Evolutionary conservation across 2,329 filamentous ascomycete species (phyloP), one percentile per base, ranked within the genome.

Genomic region (Trichoderma sp.): DNA sequence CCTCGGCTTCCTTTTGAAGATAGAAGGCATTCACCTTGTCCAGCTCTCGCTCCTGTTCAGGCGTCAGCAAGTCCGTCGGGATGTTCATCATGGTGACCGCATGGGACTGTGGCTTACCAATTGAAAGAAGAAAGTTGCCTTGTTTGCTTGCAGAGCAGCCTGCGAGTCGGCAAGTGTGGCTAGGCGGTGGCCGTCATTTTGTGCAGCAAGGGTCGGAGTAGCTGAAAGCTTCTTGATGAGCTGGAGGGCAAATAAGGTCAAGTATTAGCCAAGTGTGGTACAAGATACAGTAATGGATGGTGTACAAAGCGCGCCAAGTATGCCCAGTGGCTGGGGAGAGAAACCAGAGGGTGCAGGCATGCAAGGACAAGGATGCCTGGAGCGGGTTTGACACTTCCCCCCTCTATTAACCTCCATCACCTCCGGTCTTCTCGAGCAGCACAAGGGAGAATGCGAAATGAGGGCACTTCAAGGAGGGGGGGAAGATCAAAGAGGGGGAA

Each of bases 1-100:
- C 94, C 90, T 99, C 96, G 67, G 94, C 95, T 83, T 99, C 96
- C 81, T 99, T 99, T 81, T 98, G 96, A 43, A 98, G 84, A 80
- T 99, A 99, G 82, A 98, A 98, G 15, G 91, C 93, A 82, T 99
- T 99, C 82, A 99, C 96, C 82, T 98, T 99, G 82, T 98, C 96
- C 70, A 99, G 89, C 82, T 99, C 96, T 77, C 96, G 91, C 87
- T 99, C 96, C 94, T 97, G 80, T 73, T 75, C 72, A 55, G 70
- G 72, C n/a, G 77, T 88, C 73, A 88, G 84, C 73, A 82, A 74
- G 47, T 74, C 73, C 63, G 39, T 62, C 61, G 75, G 73, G 32
- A 78, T 77, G 50, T 78, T 76, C 76, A 78, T 77, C 72, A 43
- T 71, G 74, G 64, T 74, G 72, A 34, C 75, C 70, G 26, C 66